A percentile compares a stretch with the other conserved stretches of the same genome.
Evolutionary conservation across 2,329 filamentous ascomycete genomes (phyloP).

Genomic region (Ceratocystis huliohia): DNA sequence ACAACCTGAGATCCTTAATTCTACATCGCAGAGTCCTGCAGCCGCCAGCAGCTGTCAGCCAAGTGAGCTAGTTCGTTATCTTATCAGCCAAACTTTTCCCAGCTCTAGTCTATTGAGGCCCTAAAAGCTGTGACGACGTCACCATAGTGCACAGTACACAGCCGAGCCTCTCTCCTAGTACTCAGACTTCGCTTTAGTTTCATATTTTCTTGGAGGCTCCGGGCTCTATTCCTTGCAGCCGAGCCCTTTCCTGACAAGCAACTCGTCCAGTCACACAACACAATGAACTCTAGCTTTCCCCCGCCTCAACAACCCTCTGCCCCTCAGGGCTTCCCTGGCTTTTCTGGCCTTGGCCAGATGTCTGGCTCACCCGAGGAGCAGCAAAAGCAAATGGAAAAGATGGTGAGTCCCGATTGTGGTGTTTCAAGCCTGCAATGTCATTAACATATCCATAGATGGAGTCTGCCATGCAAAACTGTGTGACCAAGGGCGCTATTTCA

Average conservation of each 20-base stretch:
- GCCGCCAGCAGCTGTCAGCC: not conserved
- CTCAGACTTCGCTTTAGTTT: not conserved
- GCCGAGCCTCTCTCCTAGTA: not conserved
- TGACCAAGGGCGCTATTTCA: constrained; percentile 75
- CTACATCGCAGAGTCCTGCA: not conserved
- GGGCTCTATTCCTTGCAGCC: not conserved
- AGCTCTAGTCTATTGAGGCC: not conserved
- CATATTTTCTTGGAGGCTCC: not conserved
- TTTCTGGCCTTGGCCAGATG: constrained; percentile 8
- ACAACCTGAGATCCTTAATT: not conserved
- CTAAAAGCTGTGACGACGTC: not conserved
- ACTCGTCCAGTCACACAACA: not conserved
- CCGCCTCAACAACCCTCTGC: constrained; percentile 8
- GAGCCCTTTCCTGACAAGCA: not conserved
- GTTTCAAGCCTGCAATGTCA: not conserved
- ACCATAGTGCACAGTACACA: not conserved
- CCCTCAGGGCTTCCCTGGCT: constrained; percentile 10
- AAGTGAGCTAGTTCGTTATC: not conserved
- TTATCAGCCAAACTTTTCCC: constrained; percentile 9
- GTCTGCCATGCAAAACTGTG: constrained; percentile 80
- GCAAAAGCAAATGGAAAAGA: constrained; percentile 22
- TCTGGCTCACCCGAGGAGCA: constrained; percentile 20
- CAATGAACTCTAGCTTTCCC: constrained; percentile 11
- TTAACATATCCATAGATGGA: constrained; percentile 49
- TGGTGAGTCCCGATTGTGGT: constrained; percentile 14